Evolutionary conservation across 805 yeast genomes (phyloP).

Genomic region (Saturnispora besseyi): DNA sequence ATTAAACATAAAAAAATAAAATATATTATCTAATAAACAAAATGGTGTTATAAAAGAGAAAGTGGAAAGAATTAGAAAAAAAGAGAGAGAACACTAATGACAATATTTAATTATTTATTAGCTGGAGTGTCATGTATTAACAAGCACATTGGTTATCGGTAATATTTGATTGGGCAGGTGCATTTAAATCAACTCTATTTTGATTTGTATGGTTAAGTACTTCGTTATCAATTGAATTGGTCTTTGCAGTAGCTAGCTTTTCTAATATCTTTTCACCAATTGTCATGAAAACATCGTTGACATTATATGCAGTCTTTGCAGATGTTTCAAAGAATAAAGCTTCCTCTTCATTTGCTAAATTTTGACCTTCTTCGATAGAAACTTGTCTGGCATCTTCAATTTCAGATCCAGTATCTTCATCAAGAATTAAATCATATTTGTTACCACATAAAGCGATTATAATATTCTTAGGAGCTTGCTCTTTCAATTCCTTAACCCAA

Average conservation of each 20-base stretch:
- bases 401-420: conserved; percentile 35
- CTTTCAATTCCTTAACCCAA: conserved; percentile 95
- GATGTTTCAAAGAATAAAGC: conserved; percentile 87
- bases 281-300: conserved; percentile 82
- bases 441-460: conserved; percentile 92
- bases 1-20: background rate
- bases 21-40: background rate
- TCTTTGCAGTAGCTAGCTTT: conserved; percentile 13
- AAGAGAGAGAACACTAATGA: background rate
- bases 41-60: background rate
- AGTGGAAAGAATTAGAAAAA: background rate
- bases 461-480: conserved; percentile 88
- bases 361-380: conserved; percentile 75
- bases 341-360: conserved; percentile 84
- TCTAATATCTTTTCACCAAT: conserved; percentile 81
- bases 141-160: conserved; percentile 28
- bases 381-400: conserved; percentile 63
- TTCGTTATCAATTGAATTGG: background rate
- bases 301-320: conserved; percentile 85
- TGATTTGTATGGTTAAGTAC: conserved; percentile 2
- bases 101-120: background rate
- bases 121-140: conserved; percentile 11
- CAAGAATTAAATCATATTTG: conserved; percentile 71
- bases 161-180: conserved; percentile 19
- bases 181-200: conserved; percentile 30